A percentile compares a stretch with the other conserved stretches of the same genome.
phyloP scores from a whole-genome alignment of 2,329 filamentous ascomycete genomes.

The Xenosphaeropsis pyriputrescens region DNA sequence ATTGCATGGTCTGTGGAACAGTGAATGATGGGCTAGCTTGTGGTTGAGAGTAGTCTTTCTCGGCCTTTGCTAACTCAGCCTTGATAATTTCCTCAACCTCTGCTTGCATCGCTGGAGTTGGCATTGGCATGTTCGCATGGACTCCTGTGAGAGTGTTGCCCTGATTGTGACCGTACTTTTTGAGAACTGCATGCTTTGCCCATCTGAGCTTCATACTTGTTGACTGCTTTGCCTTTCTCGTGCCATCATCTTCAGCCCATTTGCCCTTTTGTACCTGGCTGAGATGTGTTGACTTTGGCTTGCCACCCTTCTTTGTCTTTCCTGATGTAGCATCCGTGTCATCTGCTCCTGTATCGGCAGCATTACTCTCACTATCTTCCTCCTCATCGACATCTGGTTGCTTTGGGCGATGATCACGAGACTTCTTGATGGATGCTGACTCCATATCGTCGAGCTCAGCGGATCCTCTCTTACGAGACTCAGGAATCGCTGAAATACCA shows the following conservation, averaged over 20 bases:
- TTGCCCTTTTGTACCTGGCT: neutral
- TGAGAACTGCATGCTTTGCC: neutral
- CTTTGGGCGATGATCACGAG: neutral
- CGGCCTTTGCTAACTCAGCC: neutral
- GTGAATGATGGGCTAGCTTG: no score
- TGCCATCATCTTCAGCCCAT: conserved; percentile 2
- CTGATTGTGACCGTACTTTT: neutral
- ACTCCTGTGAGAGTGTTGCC: conserved; percentile 1
- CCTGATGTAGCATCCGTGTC: neutral
- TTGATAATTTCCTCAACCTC: neutral
- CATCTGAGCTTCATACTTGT: conserved; percentile 1
- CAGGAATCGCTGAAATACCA: neutral
- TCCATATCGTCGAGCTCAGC: neutral
- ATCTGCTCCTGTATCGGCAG: neutral
- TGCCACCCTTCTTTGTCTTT: no score
- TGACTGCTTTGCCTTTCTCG: conserved; percentile 1
- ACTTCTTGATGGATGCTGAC: neutral
- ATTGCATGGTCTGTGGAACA: no score
- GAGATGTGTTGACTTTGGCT: neutral
- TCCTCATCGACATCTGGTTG: neutral
- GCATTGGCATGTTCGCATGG: neutral
- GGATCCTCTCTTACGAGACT: neutral
- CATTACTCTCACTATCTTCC: neutral
- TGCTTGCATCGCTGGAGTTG: neutral
- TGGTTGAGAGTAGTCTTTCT: neutral